Base-by-base conservation (phyloP, 108 stramenopile genomes). In the Nitzschia inconspicua region DNA sequence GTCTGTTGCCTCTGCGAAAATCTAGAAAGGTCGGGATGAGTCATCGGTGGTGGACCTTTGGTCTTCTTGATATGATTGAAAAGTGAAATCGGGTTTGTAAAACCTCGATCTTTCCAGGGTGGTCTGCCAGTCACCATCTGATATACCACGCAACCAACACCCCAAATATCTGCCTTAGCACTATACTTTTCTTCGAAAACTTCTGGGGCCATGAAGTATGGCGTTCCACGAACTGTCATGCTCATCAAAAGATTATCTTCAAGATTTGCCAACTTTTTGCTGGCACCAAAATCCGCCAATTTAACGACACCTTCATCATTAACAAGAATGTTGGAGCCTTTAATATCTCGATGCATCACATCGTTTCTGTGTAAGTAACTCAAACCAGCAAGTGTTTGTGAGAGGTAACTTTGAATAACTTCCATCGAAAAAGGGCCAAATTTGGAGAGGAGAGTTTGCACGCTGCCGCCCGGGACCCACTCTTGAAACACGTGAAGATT, bases 261-360 rank as follows among this genome's bases (percentile, higher is more conserved):
- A n/a, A 69, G 57, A 50, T 84, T 70, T 13, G 67, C 40, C 3
- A 80, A 66, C 13, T 70, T 71, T 52, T 85, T 85, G 64, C 91
- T 92, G 7, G 95, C 88, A 18, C 95, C 95, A 68, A 96, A 96
- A 63, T 96, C 95, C 24, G 91, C 93, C 18, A 97, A 70, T 60
- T 98, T 98, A 25, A 95, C 95, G 22, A 77, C 57, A 18, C 97
- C 97, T 41, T 76, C 78, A 56, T 96, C 86, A 52, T 86, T 94
- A 22, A 98, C 93, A 35, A 98, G 79, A 50, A 98, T 82, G 66
- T 98, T 98, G 42, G 88, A 92, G 28, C 97, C 96, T 73, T 93
- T 89, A 55, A 97, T 96, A 61, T 98, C 98, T 24, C 98, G 86
- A 60, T 98, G 98, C 54, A 97, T 81, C 26, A 97, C 87, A 30